A percentile compares a stretch with the other conserved stretches of the same genome.
Evolutionary conservation across 495 filamentous ascomycete genomes (phyloP).

Genomic region (Penicillium maclennaniae): DNA sequence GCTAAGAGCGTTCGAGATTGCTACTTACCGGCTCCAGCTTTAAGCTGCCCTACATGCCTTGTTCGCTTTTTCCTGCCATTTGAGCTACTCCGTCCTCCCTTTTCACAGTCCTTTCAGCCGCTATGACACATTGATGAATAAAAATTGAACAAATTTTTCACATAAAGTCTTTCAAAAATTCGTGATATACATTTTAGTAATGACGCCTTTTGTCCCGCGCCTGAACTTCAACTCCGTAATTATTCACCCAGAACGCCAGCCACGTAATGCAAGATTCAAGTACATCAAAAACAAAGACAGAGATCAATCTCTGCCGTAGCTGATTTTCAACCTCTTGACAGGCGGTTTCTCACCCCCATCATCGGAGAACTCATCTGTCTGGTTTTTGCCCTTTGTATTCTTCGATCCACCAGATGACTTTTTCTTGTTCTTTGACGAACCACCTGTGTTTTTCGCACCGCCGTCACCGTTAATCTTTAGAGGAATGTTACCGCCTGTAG

Average conservation of each 20-base stretch:
- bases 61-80: background rate
- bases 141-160: background rate
- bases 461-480: conserved; percentile 29
- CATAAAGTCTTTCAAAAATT: background rate
- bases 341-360: conserved; percentile 43
- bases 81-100: background rate
- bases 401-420: conserved; percentile 31
- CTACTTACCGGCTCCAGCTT: conserved; percentile 75
- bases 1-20: conserved; percentile 85
- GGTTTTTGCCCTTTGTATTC: conserved; percentile 31
- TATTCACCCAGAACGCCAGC: conserved; percentile 5
- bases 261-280: conserved; percentile 2
- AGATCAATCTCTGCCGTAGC: conserved; percentile 41
- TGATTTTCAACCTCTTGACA: conserved; percentile 51
- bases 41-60: conserved; percentile 17
- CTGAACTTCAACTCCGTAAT: background rate
- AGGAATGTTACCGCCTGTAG: conserved; percentile 28
- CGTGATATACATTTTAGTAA: background rate
- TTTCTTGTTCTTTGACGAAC: conserved; percentile 46
- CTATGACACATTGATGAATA: background rate
- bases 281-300: background rate
- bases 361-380: conserved; percentile 40
- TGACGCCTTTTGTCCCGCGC: background rate
- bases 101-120: background rate
- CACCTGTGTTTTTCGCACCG: conserved; percentile 12